Evolutionary conservation across 768 basidiomycete genomes (phyloP).

Genomic region (Boletus vinaceobasis): DNA sequence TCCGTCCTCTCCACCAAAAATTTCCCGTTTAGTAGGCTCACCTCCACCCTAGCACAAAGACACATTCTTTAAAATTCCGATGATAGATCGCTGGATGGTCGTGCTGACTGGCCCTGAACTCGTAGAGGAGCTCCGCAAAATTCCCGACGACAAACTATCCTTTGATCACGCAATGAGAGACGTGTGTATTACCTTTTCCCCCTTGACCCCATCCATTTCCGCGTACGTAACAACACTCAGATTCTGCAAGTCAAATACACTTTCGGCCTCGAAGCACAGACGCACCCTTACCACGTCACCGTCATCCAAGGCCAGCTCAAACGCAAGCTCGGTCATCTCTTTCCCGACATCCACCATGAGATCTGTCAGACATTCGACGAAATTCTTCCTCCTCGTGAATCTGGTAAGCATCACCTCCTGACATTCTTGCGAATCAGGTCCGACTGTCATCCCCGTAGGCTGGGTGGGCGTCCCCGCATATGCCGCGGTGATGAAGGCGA

Average conservation of each 20-base stretch:
- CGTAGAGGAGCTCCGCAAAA: conserved; percentile 49
- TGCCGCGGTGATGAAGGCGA: conserved; percentile 29
- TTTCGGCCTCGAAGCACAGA: conserved; percentile 33
- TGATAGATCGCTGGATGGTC: conserved; percentile 44
- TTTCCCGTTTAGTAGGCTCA: conserved; percentile 12
- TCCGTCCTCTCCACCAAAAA: conserved; percentile 10
- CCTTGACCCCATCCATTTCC: conserved; percentile 4
- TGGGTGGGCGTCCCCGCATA: conserved; percentile 30
- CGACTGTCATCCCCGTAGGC: conserved; percentile 15
- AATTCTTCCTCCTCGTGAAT: conserved; percentile 20
- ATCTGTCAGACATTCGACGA: conserved; percentile 31
- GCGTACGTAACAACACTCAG: conserved; percentile 23
- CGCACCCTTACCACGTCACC: conserved; percentile 35
- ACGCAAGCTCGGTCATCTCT: conserved; percentile 32
- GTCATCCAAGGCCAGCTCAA: conserved; percentile 33
- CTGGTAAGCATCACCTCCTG: conserved; percentile 15
- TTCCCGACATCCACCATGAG: conserved; percentile 34
- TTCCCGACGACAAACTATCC: conserved; percentile 46
- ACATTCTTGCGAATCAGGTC: conserved; percentile 9
- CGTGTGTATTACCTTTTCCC: conserved; percentile 26
- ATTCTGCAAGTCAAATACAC: conserved; percentile 38
- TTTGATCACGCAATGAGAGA: conserved; percentile 38
- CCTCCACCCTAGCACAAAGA: conserved; percentile 26
- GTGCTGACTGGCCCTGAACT: conserved; percentile 40
- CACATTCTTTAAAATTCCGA: conserved; percentile 42